A percentile compares a stretch with the other conserved stretches of the same genome.
Evolutionary conservation across 2,329 filamentous ascomycete species (phyloP).

Genomic region (Waltergamsia citrina): DNA sequence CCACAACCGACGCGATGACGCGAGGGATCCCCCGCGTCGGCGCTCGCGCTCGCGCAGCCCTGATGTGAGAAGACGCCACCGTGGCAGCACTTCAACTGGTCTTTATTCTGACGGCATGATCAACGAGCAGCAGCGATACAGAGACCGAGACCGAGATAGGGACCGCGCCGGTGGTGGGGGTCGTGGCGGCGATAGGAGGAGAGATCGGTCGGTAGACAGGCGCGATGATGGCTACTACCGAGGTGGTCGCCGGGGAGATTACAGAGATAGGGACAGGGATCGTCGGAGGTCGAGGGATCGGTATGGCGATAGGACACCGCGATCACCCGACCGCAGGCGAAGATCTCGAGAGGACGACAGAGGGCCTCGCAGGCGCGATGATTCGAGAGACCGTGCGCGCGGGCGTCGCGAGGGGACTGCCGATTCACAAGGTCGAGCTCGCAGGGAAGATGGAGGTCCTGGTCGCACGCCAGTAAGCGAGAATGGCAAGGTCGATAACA

Average conservation of each 20-base stretch:
- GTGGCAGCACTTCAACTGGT: slow-evolving; percentile 6
- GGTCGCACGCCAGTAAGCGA: slow-evolving; percentile 41
- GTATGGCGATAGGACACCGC: slow-evolving; percentile 36
- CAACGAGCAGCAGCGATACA: slow-evolving; percentile 44
- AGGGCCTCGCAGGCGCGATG: slow-evolving; percentile 65
- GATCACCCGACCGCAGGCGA: slow-evolving; percentile 49
- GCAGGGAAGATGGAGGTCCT: slow-evolving; percentile 52
- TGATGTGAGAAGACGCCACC: slow-evolving; percentile 39
- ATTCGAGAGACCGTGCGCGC: slow-evolving; percentile 57
- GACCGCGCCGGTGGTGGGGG: slow-evolving; percentile 45
- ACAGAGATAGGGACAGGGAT: slow-evolving; percentile 46
- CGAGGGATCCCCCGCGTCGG: slow-evolving; percentile 38
- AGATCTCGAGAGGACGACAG: slow-evolving; percentile 53
- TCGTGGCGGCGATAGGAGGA: slow-evolving; percentile 50
- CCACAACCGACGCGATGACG: slow-evolving; percentile 43
- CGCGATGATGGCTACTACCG: slow-evolving; percentile 58
- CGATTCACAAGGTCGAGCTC: slow-evolving; percentile 59
- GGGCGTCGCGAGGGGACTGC: slow-evolving; percentile 60
- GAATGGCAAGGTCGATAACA: slow-evolving; percentile 35
- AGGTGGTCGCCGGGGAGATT: slow-evolving; percentile 49
- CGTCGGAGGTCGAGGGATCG: slow-evolving; percentile 56
- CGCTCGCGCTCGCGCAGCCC: slow-evolving; percentile 54
- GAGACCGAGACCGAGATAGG: slow-evolving; percentile 32
- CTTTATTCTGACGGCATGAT: slow-evolving; percentile 27
- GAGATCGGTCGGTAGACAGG: slow-evolving; percentile 61